phyloP scores from a whole-genome alignment of 2,329 filamentous ascomycete species.

The Scedosporium aurantiacum region DNA sequence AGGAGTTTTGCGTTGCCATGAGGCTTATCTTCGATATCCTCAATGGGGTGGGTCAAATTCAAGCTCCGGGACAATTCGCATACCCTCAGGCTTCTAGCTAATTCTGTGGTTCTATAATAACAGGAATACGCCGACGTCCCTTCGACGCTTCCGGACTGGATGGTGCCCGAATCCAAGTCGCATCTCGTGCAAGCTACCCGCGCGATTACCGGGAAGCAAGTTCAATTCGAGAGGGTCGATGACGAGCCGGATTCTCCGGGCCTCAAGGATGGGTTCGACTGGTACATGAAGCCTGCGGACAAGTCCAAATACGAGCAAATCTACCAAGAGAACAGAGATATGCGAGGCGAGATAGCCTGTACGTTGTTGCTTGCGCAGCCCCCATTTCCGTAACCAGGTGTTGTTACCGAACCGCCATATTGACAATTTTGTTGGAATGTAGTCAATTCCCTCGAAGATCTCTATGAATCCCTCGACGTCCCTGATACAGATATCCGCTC shows the following conservation, averaged over 20 bases:
- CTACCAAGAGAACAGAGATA: slow-evolving; percentile 83
- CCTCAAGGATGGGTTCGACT: slow-evolving; percentile 94
- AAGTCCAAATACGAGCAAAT: slow-evolving; percentile 95
- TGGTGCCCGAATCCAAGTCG: slow-evolving; percentile 89
- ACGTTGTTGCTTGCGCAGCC: slow-evolving; percentile 20
- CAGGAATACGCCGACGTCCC: slow-evolving; percentile 91
- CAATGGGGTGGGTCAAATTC: slow-evolving; percentile 56
- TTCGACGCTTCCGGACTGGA: slow-evolving; percentile 77
- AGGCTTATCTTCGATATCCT: slow-evolving; percentile 93
- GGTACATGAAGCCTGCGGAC: slow-evolving; percentile 94
- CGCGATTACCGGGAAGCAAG: slow-evolving; percentile 67
- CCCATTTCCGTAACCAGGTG: background rate
- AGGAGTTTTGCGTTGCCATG: slow-evolving; percentile 99
- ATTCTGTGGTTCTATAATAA: background rate
- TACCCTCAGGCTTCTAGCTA: background rate
- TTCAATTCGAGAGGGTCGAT: slow-evolving; percentile 75
- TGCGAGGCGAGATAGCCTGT: slow-evolving; percentile 76
- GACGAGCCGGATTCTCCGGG: slow-evolving; percentile 74
- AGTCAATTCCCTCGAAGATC: slow-evolving; percentile 69
- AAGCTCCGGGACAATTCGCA: background rate
- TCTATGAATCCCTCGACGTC: slow-evolving; percentile 72
- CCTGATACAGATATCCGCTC: slow-evolving; percentile 73
- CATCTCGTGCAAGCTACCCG: slow-evolving; percentile 77
- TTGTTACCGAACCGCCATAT: background rate
- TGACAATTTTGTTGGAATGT: slow-evolving; percentile 5